These are phyloP conservation scores for Podila clonocystis DNA, from an alignment of 192 early-diverging fungal genomes.

Conservation along the genomic window DNA sequence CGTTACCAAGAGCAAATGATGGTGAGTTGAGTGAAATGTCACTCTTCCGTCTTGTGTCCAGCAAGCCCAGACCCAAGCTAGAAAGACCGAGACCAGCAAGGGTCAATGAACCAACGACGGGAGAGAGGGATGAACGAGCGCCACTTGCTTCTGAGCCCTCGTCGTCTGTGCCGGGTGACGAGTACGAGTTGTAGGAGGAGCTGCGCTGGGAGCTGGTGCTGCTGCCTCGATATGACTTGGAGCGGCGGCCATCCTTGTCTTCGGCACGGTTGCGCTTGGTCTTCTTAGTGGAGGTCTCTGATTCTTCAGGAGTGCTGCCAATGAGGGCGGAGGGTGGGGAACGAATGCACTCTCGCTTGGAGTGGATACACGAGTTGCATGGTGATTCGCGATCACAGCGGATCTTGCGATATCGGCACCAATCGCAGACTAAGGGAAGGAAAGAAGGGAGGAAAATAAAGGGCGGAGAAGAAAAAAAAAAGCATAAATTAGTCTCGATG, in stretches of 20 bases:
- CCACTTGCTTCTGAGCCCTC: neutral
- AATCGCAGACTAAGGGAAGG: constrained; percentile 37
- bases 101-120: constrained; percentile 18
- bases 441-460: neutral
- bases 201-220: constrained; percentile 32
- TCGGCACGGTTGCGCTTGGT: constrained; percentile 16
- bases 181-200: constrained; percentile 28
- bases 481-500: neutral
- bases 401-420: constrained; percentile 49
- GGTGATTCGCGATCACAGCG: constrained; percentile 47
- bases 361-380: constrained; percentile 47
- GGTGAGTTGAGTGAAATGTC: neutral
- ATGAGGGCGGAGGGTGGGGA: constrained; percentile 38
- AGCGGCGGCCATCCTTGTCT: constrained; percentile 17
- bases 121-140: constrained; percentile 7
- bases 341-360: constrained; percentile 50
- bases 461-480: neutral
- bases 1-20: neutral
- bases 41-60: neutral
- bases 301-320: constrained; percentile 4
- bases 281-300: constrained; percentile 5
- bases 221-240: constrained; percentile 35
- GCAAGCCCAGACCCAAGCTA: neutral
- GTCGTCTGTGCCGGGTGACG: constrained; percentile 16
- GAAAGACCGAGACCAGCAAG: constrained; percentile 20